phyloP scores from a whole-genome alignment of 1,284 basidiomycete species.

The Sphaerobolus stellatus region DNA sequence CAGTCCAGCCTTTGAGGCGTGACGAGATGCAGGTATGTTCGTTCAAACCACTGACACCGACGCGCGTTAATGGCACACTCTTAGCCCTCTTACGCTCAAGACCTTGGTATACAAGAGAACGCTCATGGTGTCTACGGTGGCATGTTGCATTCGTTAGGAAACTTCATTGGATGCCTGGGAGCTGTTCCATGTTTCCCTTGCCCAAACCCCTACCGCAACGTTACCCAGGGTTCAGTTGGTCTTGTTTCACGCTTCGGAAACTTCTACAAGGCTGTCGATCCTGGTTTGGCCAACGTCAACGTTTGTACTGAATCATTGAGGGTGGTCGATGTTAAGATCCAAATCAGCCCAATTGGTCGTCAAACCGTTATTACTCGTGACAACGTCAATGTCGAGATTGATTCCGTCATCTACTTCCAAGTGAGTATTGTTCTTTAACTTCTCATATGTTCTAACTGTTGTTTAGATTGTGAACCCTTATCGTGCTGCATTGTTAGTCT shows the following conservation, averaged over 20 bases:
- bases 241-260: conserved; percentile 90
- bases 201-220: conserved; percentile 77
- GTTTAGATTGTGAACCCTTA: conserved; percentile 70
- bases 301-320: conserved; percentile 86
- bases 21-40: conserved; percentile 78
- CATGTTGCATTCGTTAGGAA: conserved; percentile 67
- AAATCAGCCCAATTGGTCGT: conserved; percentile 82
- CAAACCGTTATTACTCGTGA: conserved; percentile 87
- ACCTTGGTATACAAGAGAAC: conserved; percentile 66
- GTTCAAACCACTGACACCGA: conserved; percentile 13
- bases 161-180: conserved; percentile 62
- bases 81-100: conserved; percentile 86
- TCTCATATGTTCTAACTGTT: not conserved
- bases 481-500: conserved; percentile 71
- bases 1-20: conserved; percentile 78
- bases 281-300: conserved; percentile 89
- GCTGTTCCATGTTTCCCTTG: conserved; percentile 85
- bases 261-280: conserved; percentile 94
- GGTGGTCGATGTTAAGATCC: conserved; percentile 92
- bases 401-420: conserved; percentile 90
- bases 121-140: conserved; percentile 88
- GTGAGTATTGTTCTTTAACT: conserved; percentile 16
- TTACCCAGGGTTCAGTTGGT: conserved; percentile 86
- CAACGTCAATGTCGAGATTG: conserved; percentile 86
- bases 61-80: conserved; percentile 21